Percentiles rank a stretch among this genome's conserved stretches.
Conservation (phyloP, 1,139 yeast genomes). For the Nadsonia starkeyi-henricii region DNA sequence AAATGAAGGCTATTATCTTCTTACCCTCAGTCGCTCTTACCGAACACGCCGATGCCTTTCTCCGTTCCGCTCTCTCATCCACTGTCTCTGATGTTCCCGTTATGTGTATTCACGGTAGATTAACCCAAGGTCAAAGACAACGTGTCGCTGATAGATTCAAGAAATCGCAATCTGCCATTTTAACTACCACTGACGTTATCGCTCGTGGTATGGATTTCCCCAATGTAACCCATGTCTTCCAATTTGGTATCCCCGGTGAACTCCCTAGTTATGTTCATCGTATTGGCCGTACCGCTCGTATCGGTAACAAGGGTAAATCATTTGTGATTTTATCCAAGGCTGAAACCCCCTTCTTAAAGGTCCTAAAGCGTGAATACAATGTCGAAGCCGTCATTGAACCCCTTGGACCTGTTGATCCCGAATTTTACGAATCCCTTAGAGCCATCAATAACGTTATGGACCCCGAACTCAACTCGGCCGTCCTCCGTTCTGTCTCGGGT, state of each 20-base stretch:
- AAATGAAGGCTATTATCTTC: slow-evolving; percentile 69
- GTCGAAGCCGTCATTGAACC: background rate
- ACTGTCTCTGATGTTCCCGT: slow-evolving; percentile 9
- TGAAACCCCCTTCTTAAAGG: background rate
- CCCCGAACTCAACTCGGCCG: background rate
- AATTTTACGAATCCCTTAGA: background rate
- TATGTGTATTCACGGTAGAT: slow-evolving; percentile 48
- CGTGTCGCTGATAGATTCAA: slow-evolving; percentile 43
- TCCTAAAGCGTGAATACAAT: background rate
- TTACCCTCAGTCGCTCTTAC: slow-evolving; percentile 66
- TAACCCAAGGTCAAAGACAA: slow-evolving; percentile 53
- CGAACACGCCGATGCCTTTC: slow-evolving; percentile 36
- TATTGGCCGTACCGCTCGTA: slow-evolving; percentile 94
- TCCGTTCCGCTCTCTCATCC: slow-evolving; percentile 14
- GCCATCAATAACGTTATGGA: background rate
- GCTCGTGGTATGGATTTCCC: slow-evolving; percentile 96
- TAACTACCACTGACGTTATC: slow-evolving; percentile 84
- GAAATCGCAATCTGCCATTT: slow-evolving; percentile 35
- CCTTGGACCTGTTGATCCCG: background rate
- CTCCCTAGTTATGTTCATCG: slow-evolving; percentile 76
- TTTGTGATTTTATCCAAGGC: slow-evolving; percentile 14
- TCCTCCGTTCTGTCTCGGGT: background rate
- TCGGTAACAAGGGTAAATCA: slow-evolving; percentile 58
- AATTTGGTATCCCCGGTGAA: slow-evolving; percentile 61
- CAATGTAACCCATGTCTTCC: slow-evolving; percentile 67